phyloP scores from a whole-genome alignment of 345 rosid genomes.

The Triadica sebifera region DNA sequence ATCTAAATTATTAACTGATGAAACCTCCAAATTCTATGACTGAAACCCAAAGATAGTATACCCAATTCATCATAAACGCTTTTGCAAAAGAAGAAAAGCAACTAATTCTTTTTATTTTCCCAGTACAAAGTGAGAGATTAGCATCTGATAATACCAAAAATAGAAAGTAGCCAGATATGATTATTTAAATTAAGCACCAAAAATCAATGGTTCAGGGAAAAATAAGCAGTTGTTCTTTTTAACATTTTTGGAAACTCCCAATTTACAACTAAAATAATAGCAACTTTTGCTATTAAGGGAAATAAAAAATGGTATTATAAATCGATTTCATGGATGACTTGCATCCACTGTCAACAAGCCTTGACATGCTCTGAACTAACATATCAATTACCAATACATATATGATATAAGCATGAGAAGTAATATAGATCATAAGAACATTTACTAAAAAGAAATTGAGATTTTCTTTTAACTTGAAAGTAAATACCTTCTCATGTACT shows the following conservation, averaged over 20 bases:
- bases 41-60: neutral
- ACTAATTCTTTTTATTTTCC: neutral
- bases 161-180: neutral
- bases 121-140: neutral
- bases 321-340: neutral
- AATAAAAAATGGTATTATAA: neutral
- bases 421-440: neutral
- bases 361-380: neutral
- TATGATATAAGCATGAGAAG: neutral
- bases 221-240: neutral
- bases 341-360: neutral
- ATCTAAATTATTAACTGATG: neutral
- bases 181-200: neutral
- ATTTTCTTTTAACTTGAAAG: neutral
- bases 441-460: neutral
- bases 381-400: neutral
- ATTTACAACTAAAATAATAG: neutral
- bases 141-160: neutral
- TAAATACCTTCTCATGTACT: conserved; percentile 70
- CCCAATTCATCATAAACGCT: neutral
- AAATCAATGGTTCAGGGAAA: neutral
- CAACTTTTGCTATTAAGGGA: neutral
- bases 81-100: neutral
- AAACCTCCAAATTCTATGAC: neutral
- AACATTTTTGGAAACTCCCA: neutral